Evolutionary conservation across 208 protist genomes (phyloP).

Genomic region (Novymonas esmeraldas): DNA sequence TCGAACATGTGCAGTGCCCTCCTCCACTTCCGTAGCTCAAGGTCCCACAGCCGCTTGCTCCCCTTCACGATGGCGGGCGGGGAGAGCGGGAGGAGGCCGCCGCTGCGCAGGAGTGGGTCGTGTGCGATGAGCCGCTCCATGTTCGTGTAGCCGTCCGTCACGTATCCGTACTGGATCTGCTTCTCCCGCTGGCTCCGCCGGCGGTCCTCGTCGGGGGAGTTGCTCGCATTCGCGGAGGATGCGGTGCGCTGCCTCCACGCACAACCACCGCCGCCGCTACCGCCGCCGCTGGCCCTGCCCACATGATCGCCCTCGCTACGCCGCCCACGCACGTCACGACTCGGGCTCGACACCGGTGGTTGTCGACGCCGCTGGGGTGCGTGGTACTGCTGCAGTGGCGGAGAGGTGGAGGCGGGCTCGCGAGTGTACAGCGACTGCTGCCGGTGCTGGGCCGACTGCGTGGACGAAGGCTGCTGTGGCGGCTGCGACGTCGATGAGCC

Average conservation of each 20-base stretch:
- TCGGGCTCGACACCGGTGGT: neutral
- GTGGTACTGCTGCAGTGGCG: neutral
- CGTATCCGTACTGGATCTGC: constrained; percentile 76
- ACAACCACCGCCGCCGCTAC: neutral
- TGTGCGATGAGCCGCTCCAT: constrained; percentile 79
- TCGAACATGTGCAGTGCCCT: constrained; percentile 91
- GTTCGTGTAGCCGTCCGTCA: constrained; percentile 81
- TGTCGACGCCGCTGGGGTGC: neutral
- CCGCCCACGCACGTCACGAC: neutral
- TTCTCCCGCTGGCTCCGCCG: constrained; percentile 77
- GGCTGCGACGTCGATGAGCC: too few species aligned
- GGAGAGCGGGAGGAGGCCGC: constrained; percentile 73
- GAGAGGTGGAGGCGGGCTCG: neutral
- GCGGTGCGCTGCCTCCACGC: neutral
- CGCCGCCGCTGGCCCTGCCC: neutral
- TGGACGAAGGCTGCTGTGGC: too few species aligned
- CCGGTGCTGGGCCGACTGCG: neutral
- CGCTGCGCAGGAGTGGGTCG: constrained; percentile 74
- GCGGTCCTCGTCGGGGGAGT: constrained; percentile 73
- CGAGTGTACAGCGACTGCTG: neutral
- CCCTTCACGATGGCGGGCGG: constrained; percentile 56
- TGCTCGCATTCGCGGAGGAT: too few species aligned
- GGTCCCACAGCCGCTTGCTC: constrained; percentile 87
- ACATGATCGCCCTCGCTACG: neutral
- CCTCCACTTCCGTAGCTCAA: constrained; percentile 85